Conservation (phyloP, 148 eudicot genomes). For the Pharnaceum exiguum region DNA sequence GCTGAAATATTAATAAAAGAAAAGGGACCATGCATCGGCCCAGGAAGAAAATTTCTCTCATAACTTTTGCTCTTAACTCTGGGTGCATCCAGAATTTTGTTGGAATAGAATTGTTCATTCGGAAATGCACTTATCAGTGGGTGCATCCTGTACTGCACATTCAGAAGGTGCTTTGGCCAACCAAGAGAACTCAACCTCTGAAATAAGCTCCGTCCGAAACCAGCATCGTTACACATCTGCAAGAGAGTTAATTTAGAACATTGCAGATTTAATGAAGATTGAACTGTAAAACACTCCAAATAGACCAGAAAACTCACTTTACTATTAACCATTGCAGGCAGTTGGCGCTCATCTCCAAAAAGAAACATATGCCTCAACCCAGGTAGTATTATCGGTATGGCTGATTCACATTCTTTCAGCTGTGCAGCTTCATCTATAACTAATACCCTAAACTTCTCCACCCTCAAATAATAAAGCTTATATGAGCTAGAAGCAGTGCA, state of each 20-base stretch:
- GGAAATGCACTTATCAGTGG: slow-evolving; percentile 62
- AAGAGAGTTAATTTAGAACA: background rate
- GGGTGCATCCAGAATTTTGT: slow-evolving; percentile 25
- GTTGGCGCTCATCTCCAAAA: slow-evolving; percentile 57
- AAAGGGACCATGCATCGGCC: slow-evolving; percentile 31
- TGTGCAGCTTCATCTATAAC: slow-evolving; percentile 73
- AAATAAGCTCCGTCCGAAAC: slow-evolving; percentile 64
- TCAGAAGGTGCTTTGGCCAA: slow-evolving; percentile 49
- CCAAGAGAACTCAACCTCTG: slow-evolving; percentile 48
- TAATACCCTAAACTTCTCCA: slow-evolving; percentile 33
- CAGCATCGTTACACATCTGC: slow-evolving; percentile 40
- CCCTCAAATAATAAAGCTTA: slow-evolving; percentile 23
- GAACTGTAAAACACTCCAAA: background rate
- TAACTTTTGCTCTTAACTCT: slow-evolving; percentile 13
- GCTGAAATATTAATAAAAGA: slow-evolving; percentile 36
- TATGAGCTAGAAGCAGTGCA: slow-evolving; percentile 51
- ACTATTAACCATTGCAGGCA: slow-evolving; percentile 57
- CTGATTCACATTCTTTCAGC: slow-evolving; percentile 57
- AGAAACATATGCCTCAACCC: slow-evolving; percentile 52
- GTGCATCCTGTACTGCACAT: slow-evolving; percentile 70
- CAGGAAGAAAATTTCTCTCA: slow-evolving; percentile 11
- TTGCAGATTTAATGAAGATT: background rate
- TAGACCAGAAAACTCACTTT: slow-evolving; percentile 26
- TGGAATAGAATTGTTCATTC: slow-evolving; percentile 34
- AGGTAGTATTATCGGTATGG: slow-evolving; percentile 50